Evolutionary conservation across 164 flowering plant species (phyloP).

Genomic region (Annona cherimola): DNA sequence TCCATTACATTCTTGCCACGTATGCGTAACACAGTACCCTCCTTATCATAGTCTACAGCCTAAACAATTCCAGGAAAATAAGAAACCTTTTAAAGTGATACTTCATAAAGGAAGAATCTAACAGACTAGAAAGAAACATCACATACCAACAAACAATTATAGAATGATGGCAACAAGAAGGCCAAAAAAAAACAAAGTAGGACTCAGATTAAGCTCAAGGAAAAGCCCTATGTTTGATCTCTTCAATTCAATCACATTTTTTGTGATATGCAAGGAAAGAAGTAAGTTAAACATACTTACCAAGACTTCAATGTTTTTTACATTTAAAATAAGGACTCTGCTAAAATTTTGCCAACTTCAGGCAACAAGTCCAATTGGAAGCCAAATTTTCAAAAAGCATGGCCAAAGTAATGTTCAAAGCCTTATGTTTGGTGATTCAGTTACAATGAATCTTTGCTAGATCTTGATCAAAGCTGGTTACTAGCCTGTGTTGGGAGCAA

Average conservation of each 20-base stretch:
- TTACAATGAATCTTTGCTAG: too few species aligned
- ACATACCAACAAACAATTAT: neutral
- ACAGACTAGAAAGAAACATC: neutral
- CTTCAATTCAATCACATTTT: neutral
- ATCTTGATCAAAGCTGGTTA: too few species aligned
- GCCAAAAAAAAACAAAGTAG: neutral
- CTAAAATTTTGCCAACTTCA: too few species aligned
- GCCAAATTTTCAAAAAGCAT: too few species aligned
- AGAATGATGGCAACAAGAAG: neutral
- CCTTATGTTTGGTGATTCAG: too few species aligned
- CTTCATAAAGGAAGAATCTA: neutral
- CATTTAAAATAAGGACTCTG: too few species aligned
- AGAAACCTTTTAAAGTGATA: neutral
- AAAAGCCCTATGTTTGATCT: too few species aligned
- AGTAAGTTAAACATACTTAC: neutral
- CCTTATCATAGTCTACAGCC: conserved; percentile 75
- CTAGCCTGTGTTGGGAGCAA: too few species aligned
- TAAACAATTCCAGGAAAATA: conserved; percentile 10
- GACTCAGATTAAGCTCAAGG: too few species aligned
- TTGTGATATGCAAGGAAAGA: neutral
- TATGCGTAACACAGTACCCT: conserved; percentile 64
- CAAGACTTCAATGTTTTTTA: too few species aligned
- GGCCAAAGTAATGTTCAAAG: too few species aligned
- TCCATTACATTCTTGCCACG: conserved; percentile 72
- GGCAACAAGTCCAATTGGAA: too few species aligned